A percentile compares a stretch with the other conserved stretches of the same genome.
Conservation (phyloP, 148 eudicot genomes). For the Fagopyrum esculentum region DNA sequence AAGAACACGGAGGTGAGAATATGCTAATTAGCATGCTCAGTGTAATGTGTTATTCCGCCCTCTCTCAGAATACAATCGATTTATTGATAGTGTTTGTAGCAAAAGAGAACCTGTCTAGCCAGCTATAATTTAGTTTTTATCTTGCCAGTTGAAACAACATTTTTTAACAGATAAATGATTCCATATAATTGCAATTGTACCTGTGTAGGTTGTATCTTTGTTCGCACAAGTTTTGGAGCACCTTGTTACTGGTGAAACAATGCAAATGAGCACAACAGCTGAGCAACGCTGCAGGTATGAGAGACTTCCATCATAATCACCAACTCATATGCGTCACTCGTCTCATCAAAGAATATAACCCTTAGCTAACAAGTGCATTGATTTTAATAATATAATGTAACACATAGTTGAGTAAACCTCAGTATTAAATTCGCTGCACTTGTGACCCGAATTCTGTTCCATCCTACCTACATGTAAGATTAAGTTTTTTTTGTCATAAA, state of each 20-base stretch:
- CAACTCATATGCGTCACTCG: background rate
- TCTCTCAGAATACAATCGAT: background rate
- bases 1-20: constrained; percentile 60
- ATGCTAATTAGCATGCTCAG: background rate
- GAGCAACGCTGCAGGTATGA: constrained; percentile 82
- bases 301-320: constrained; percentile 10
- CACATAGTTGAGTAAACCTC: background rate
- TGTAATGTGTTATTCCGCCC: background rate
- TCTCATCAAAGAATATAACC: background rate
- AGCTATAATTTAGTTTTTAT: background rate
- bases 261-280: constrained; percentile 87
- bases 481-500: no score
- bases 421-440: background rate
- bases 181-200: constrained; percentile 3
- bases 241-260: constrained; percentile 97
- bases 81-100: background rate
- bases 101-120: background rate
- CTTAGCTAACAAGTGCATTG: constrained; percentile 1
- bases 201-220: constrained; percentile 72
- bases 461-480: background rate
- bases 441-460: background rate
- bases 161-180: constrained; percentile 3
- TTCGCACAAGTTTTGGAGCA: constrained; percentile 82
- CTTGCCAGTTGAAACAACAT: background rate
- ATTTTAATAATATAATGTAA: background rate